Conservation (phyloP, 257 asterid species). For the Fraxinus quadrangulata region DNA sequence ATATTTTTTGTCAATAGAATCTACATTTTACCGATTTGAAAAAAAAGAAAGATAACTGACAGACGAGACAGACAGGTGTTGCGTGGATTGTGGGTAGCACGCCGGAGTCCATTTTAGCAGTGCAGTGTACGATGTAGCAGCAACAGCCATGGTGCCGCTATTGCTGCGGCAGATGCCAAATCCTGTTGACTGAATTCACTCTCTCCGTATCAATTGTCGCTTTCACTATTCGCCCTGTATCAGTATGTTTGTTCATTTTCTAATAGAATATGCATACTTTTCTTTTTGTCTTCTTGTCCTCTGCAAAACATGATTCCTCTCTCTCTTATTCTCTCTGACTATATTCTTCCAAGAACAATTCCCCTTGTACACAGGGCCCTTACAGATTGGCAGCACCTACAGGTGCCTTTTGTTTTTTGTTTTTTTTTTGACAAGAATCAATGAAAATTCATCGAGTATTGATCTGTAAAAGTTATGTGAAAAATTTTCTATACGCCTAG, state of each 20-base stretch:
- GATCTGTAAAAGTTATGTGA: too few species aligned
- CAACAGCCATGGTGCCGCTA: background rate
- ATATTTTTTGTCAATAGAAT: background rate
- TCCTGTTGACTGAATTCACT: background rate
- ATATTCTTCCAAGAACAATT: too few species aligned
- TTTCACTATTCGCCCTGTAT: background rate
- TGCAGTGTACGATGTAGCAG: background rate
- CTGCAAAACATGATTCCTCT: constrained; percentile 17
- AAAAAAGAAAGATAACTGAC: background rate
- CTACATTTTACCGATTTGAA: background rate
- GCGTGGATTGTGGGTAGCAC: background rate
- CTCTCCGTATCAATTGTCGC: background rate
- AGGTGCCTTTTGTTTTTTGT: too few species aligned
- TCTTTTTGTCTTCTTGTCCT: constrained; percentile 34
- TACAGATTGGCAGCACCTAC: too few species aligned
- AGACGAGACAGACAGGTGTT: background rate
- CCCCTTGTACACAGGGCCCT: too few species aligned
- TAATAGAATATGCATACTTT: background rate
- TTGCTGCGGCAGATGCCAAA: background rate
- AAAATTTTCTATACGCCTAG: too few species aligned
- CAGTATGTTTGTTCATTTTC: background rate
- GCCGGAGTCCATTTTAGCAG: background rate
- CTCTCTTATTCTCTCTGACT: background rate
- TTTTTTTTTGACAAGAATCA: too few species aligned
- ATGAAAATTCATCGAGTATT: too few species aligned